phyloP scores from a whole-genome alignment of 176 grass and related monocot genomes.

The Hordeum vulgare region MorexV3_pseudomolecules_assembly NC_058520.1:610498986-610499485 shows the following conservation, averaged over 20 bases:
- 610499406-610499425: slow-evolving; percentile 23
- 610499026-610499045: slow-evolving; percentile 72
- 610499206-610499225: background rate
- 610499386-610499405: slow-evolving; percentile 58
- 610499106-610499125: slow-evolving; percentile 73
- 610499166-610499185: slow-evolving; percentile 96
- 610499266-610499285: background rate
- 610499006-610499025: slow-evolving; percentile 67
- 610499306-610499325: background rate
- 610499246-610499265: background rate
- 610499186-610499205: background rate
- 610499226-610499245: background rate
- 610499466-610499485: background rate
- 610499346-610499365: slow-evolving; percentile 60
- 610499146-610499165: slow-evolving; percentile 79
- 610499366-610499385: slow-evolving; percentile 51
- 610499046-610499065: slow-evolving; percentile 46
- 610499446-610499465: background rate
- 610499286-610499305: background rate
- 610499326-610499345: background rate
- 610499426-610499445: slow-evolving; percentile 32
- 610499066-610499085: slow-evolving; percentile 52
- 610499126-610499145: slow-evolving; percentile 50
- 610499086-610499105: slow-evolving; percentile 59
- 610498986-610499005: slow-evolving; percentile 87